Evolutionary conservation across 192 early-diverging fungal genomes (phyloP).

Genomic region (Gamsiella multidivaricata): DNA sequence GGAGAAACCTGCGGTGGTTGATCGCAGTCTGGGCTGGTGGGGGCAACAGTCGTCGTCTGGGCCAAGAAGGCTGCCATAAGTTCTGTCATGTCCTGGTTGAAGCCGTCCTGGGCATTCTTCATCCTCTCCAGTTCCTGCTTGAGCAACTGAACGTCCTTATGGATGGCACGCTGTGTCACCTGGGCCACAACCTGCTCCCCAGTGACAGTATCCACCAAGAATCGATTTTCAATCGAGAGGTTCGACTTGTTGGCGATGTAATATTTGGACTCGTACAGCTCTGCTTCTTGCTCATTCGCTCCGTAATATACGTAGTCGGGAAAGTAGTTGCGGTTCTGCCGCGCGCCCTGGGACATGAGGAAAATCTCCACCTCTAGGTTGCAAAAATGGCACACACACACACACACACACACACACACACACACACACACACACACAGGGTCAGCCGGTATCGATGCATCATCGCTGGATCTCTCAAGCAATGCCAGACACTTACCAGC

Average conservation of each 20-base stretch:
- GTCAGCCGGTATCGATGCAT: not conserved
- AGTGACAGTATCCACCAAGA: slow-evolving; percentile 29
- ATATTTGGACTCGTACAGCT: slow-evolving; percentile 40
- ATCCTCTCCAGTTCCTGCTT: slow-evolving; percentile 10
- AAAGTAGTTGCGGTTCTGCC: slow-evolving; percentile 48
- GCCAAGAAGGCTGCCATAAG: slow-evolving; percentile 18
- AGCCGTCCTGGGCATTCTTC: slow-evolving; percentile 14
- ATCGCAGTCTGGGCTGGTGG: not conserved
- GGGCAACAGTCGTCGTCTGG: not conserved
- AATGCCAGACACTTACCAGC: slow-evolving; percentile 20
- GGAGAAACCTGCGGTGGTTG: slow-evolving; percentile 5
- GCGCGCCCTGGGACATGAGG: slow-evolving; percentile 28
- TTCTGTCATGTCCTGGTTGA: slow-evolving; percentile 23
- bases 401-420: too few relatives aligned
- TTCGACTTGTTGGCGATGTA: slow-evolving; percentile 41
- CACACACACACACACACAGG: too few relatives aligned
- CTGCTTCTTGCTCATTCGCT: slow-evolving; percentile 46
- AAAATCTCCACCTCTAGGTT: slow-evolving; percentile 47
- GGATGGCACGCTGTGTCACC: slow-evolving; percentile 8
- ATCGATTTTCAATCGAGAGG: slow-evolving; percentile 42
- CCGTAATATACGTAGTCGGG: slow-evolving; percentile 53
- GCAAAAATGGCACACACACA: not conserved
- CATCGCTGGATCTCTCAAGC: not conserved
- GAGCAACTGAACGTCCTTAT: slow-evolving; percentile 26
- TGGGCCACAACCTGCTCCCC: slow-evolving; percentile 23